These are phyloP conservation scores for Talaromyces ruber DNA, from an alignment of 495 filamentous ascomycete genomes.

Conservation along the genomic window DNA sequence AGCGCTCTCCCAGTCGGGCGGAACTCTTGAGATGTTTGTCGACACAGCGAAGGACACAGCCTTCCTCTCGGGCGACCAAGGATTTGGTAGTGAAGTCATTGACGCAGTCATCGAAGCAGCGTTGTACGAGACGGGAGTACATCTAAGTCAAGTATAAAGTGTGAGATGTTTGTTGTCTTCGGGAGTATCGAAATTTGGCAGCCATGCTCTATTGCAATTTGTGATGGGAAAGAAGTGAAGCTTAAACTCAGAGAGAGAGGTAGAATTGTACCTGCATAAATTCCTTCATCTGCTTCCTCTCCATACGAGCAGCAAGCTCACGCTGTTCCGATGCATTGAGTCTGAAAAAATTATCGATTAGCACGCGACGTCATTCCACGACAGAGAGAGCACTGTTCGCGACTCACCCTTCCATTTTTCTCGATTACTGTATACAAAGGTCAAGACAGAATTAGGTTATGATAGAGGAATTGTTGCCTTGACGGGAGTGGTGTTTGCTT, in stretches of 20 bases:
- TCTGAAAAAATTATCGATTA: slow-evolving; percentile 10
- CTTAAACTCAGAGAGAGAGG: neutral
- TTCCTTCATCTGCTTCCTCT: slow-evolving; percentile 96
- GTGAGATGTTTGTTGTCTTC: neutral
- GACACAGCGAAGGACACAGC: slow-evolving; percentile 87
- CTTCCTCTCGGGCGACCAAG: slow-evolving; percentile 73
- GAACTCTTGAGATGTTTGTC: slow-evolving; percentile 88
- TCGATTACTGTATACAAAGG: neutral
- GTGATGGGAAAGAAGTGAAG: neutral
- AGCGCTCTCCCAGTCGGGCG: slow-evolving; percentile 78
- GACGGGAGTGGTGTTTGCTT: neutral
- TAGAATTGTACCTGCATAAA: slow-evolving; percentile 80
- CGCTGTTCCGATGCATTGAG: slow-evolving; percentile 79
- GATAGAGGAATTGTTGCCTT: neutral
- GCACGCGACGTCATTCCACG: slow-evolving; percentile 1
- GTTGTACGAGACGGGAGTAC: slow-evolving; percentile 91
- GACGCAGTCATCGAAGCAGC: slow-evolving; percentile 95
- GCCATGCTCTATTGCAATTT: neutral
- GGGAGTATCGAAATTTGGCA: neutral
- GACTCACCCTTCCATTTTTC: slow-evolving; percentile 36
- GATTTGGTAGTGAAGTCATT: slow-evolving; percentile 98
- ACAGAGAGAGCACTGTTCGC: neutral
- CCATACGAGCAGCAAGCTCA: slow-evolving; percentile 85
- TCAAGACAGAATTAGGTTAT: neutral
- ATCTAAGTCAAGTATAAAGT: slow-evolving; percentile 46